phyloP scores from a whole-genome alignment of 2,329 filamentous ascomycete species.

The Lachnellula willkommii region DNA sequence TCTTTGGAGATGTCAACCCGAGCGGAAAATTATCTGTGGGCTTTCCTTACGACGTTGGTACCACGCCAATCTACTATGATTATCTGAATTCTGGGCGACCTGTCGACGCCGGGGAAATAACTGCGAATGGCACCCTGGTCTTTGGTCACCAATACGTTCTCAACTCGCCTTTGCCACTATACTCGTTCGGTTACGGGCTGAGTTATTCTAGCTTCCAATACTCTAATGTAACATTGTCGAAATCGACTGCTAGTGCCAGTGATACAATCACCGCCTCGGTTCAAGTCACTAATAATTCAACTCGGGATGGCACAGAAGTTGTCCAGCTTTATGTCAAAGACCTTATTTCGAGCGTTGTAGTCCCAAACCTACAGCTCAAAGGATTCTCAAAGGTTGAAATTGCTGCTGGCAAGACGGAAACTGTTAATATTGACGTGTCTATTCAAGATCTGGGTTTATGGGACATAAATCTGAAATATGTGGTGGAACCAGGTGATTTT shows the following conservation, averaged over 20 bases:
- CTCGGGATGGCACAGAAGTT: slow-evolving; percentile 44
- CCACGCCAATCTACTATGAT: slow-evolving; percentile 66
- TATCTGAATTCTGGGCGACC: slow-evolving; percentile 72
- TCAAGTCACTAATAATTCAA: slow-evolving; percentile 56
- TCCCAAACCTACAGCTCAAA: slow-evolving; percentile 60
- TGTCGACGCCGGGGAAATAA: slow-evolving; percentile 64
- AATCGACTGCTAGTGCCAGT: slow-evolving; percentile 32
- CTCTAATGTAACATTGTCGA: slow-evolving; percentile 42
- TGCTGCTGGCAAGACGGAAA: slow-evolving; percentile 46
- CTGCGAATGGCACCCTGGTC: slow-evolving; percentile 67
- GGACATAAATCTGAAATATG: slow-evolving; percentile 66
- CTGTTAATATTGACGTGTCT: slow-evolving; percentile 53
- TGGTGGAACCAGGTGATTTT: slow-evolving; percentile 68
- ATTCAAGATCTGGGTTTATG: slow-evolving; percentile 67
- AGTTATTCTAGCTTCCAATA: slow-evolving; percentile 63
- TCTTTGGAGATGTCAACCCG: slow-evolving; percentile 72
- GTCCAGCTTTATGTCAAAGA: slow-evolving; percentile 52
- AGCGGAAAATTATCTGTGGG: slow-evolving; percentile 64
- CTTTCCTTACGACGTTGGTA: slow-evolving; percentile 62
- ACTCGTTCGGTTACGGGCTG: slow-evolving; percentile 75
- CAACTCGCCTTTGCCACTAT: slow-evolving; percentile 68
- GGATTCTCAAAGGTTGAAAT: slow-evolving; percentile 67
- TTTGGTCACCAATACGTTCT: slow-evolving; percentile 88
- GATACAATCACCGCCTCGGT: slow-evolving; percentile 48
- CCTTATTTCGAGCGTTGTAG: slow-evolving; percentile 52